Conservation (phyloP, 23 red algal genomes). For the Gracilariopsis chorda region DNA sequence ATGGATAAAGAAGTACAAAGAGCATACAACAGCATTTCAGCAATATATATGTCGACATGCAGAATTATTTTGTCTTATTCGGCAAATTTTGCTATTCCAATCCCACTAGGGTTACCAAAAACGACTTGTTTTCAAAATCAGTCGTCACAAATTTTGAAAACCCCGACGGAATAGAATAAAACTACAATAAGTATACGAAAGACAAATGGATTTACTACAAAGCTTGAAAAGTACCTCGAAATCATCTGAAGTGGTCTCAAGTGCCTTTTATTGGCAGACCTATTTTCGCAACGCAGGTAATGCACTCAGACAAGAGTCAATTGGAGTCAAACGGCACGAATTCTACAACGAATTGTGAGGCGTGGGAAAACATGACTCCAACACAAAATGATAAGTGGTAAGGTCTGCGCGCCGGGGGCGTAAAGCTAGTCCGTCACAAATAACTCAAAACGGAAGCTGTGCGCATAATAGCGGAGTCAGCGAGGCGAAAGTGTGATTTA, state of each 20-base stretch:
- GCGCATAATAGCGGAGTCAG: neutral
- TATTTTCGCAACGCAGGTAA: neutral
- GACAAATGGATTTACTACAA: neutral
- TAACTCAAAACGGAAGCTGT: neutral
- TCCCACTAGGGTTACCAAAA: conserved; percentile 12
- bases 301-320: neutral
- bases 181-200: neutral
- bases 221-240: neutral
- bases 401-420: neutral
- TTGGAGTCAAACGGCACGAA: neutral
- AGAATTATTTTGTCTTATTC: neutral
- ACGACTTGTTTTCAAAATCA: neutral
- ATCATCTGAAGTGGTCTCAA: neutral
- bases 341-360: neutral
- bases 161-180: neutral
- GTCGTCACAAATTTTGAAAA: neutral
- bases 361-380: neutral
- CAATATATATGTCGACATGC: neutral
- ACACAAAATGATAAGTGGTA: neutral
- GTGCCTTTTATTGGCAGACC: neutral
- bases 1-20: neutral
- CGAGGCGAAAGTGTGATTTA: conserved; percentile 13
- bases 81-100: neutral
- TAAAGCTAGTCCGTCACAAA: conserved; percentile 24
- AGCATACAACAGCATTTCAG: neutral